Conservation (phyloP, 192 early-diverging fungal species). For the Dissophora ornata region DNA sequence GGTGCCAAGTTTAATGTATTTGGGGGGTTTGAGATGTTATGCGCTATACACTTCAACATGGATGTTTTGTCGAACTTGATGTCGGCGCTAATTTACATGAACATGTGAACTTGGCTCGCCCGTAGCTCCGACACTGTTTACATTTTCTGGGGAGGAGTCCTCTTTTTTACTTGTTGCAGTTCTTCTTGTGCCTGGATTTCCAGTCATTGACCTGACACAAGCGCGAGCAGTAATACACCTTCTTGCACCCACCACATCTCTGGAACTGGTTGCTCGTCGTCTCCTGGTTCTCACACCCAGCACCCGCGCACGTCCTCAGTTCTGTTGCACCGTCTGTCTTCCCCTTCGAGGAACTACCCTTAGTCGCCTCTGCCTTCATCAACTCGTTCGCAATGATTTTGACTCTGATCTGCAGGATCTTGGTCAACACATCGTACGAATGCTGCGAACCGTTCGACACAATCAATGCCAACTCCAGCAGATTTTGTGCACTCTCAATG, state of each 20-base stretch:
- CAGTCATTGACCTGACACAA: slow-evolving; percentile 64
- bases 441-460: slow-evolving; percentile 56
- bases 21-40: no score
- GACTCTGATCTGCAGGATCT: slow-evolving; percentile 54
- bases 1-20: no score
- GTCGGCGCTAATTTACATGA: no score
- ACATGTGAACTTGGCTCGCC: no score
- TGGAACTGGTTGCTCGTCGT: slow-evolving; percentile 56
- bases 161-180: slow-evolving; percentile 39
- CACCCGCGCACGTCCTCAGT: slow-evolving; percentile 52
- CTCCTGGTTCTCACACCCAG: slow-evolving; percentile 58
- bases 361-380: slow-evolving; percentile 46
- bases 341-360: slow-evolving; percentile 35
- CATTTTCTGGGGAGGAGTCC: neutral
- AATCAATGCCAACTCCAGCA: slow-evolving; percentile 63
- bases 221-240: slow-evolving; percentile 62
- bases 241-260: slow-evolving; percentile 61
- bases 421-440: slow-evolving; percentile 57
- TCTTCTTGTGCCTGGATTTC: slow-evolving; percentile 61
- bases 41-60: no score
- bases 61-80: no score
- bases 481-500: slow-evolving; percentile 61
- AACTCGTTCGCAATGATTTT: slow-evolving; percentile 51
- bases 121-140: neutral
- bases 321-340: slow-evolving; percentile 21